Conservation (phyloP, 306 rosid species). For the Prunus persica region DNA sequence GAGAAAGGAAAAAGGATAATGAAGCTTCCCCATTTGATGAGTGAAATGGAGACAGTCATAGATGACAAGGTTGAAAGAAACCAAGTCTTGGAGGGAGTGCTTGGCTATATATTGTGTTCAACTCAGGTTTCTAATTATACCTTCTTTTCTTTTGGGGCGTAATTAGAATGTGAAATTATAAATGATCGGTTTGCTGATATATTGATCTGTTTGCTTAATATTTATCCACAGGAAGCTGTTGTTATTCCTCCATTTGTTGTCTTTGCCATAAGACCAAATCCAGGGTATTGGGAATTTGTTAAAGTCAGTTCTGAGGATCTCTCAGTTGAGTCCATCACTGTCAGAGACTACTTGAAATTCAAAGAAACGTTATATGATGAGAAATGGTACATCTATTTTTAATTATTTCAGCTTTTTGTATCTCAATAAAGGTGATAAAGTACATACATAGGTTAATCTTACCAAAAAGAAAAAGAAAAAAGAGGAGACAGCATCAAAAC, state of each 20-base stretch:
- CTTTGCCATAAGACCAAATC: constrained; percentile 73
- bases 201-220: neutral
- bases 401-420: neutral
- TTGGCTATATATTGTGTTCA: constrained; percentile 61
- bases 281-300: constrained; percentile 82
- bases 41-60: constrained; percentile 58
- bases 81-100: constrained; percentile 59
- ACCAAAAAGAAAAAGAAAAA: too few species aligned
- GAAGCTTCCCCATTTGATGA: constrained; percentile 68
- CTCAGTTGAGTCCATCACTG: constrained; percentile 52
- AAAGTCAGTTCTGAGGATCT: constrained; percentile 65
- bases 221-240: constrained; percentile 66
- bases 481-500: neutral
- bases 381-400: constrained; percentile 47
- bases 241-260: constrained; percentile 76
- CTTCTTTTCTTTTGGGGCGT: neutral
- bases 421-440: neutral
- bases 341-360: constrained; percentile 57
- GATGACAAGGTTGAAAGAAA: constrained; percentile 57
- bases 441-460: too few species aligned
- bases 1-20: constrained; percentile 71
- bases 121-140: constrained; percentile 56
- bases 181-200: neutral
- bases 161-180: neutral
- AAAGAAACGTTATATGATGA: constrained; percentile 62